Evolutionary conservation across 257 asterid genomes (phyloP).

Genomic region (Mentha longifolia): DNA sequence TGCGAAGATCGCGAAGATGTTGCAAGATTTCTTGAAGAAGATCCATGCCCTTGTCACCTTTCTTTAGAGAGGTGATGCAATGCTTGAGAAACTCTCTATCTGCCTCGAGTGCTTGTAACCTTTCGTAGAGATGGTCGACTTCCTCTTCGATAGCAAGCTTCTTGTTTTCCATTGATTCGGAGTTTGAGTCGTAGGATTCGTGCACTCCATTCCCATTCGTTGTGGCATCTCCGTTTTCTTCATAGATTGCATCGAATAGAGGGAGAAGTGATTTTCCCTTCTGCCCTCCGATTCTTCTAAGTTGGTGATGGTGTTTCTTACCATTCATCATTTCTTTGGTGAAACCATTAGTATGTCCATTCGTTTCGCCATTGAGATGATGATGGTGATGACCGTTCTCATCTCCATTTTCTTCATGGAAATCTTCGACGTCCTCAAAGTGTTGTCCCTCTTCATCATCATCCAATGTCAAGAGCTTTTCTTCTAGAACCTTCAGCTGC

Average conservation of each 20-base stretch:
- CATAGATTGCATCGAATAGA: conserved; percentile 72
- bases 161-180: conserved; percentile 53
- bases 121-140: conserved; percentile 82
- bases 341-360: conserved; percentile 61
- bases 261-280: conserved; percentile 87
- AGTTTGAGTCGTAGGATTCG: conserved; percentile 37
- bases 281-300: conserved; percentile 41
- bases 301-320: conserved; percentile 47
- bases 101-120: conserved; percentile 93
- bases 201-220: conserved; percentile 44
- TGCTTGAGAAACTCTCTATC: conserved; percentile 91
- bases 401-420: conserved; percentile 43
- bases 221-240: conserved; percentile 52
- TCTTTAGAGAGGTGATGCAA: conserved; percentile 80
- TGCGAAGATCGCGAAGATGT: conserved; percentile 76
- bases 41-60: conserved; percentile 92
- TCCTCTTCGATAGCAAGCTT: conserved; percentile 76
- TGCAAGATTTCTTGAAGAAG: conserved; percentile 90
- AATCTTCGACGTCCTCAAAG: conserved; percentile 52
- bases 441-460: conserved; percentile 46
- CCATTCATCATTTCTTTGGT: conserved; percentile 49
- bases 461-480: conserved; percentile 69
- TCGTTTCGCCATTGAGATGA: conserved; percentile 36
- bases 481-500: conserved; percentile 85
- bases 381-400: conserved; percentile 35